Conservation (phyloP, 202 grass and related monocot genomes). For the Saccharum hybrid region DNA sequence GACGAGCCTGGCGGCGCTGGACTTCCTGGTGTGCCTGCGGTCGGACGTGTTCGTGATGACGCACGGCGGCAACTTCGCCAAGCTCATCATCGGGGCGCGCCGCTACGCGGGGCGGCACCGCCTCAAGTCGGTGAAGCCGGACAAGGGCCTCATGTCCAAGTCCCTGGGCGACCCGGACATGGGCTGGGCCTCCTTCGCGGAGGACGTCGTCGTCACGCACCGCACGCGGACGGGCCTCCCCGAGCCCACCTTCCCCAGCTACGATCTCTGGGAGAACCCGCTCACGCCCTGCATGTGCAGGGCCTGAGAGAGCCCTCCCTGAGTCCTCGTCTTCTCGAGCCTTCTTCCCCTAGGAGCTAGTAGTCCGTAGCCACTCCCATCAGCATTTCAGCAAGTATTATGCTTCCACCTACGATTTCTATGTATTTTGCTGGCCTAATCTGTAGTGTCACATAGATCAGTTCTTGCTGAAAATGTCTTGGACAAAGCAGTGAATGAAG, state of each 20-base stretch:
- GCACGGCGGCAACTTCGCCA: conserved; percentile 84
- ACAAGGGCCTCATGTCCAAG: conserved; percentile 91
- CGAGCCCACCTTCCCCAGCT: conserved; percentile 62
- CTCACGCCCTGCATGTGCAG: conserved; percentile 80
- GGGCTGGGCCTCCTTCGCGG: conserved; percentile 71
- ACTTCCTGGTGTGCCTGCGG: conserved; percentile 84
- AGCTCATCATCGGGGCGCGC: conserved; percentile 77
- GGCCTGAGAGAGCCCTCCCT: conserved; percentile 16
- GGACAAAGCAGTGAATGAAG: not conserved
- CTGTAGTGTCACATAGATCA: not conserved
- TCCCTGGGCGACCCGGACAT: conserved; percentile 79
- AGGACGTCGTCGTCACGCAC: conserved; percentile 73
- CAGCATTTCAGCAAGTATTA: not conserved
- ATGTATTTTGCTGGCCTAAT: not conserved
- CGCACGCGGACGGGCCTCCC: conserved; percentile 60
- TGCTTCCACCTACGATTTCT: not conserved
- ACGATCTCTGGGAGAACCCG: conserved; percentile 83
- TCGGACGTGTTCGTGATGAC: conserved; percentile 87
- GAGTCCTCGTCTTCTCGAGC: not conserved
- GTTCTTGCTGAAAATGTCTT: not conserved
- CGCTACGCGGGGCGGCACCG: conserved; percentile 75
- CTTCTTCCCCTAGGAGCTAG: too few relatives aligned
- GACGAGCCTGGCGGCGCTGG: conserved; percentile 75
- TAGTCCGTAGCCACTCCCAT: not conserved
- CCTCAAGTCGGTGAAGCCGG: conserved; percentile 82